Base-by-base conservation (phyloP, 306 rosid species). In the Vigna angularis region DNA sequence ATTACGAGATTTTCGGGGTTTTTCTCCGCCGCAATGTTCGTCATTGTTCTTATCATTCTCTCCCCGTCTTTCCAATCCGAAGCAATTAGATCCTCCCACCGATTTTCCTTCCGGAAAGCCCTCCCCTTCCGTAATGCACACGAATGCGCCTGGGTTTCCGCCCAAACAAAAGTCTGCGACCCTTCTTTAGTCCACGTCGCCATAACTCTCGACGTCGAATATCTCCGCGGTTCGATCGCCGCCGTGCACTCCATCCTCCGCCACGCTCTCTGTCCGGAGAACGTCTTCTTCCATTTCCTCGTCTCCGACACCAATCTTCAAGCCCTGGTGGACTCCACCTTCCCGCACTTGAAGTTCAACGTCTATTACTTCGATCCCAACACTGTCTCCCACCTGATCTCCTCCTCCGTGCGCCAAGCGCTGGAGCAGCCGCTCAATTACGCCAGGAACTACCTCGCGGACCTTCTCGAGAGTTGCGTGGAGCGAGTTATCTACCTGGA, bases 201-300 rank as follows among this genome's bases (percentile, higher is more conserved):
- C 18, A 90, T 90, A 16, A 90, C 91, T 7, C 94, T 90, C 6
- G 94, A 90, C 45, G 52, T 87, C 3, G 88, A 86, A 24, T 90
- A 90, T 56, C 90, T 90, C 57, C 94, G 94, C 12, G 94, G 94
- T 56, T 90, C 94, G n/a, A 81, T 90, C 80, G 94, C 94, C 14
- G 94, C 91, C 42, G 94, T 90, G 28, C 85, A 88, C 77, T 90
- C 94, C 66, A 81, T 90, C 78, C 81, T 90, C 20, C 90, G 79
- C 20, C 91, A 90, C 69, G 84, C 94, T 17, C 75, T 44, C 30
- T 90, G 94, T 52, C 94, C 94, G 1, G 90, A 84, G 80, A 82
- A 81, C 48, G 71, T 90, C 13, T 88, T 90, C 90, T 90, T 90
- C 34, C 94, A 90, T 77, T 90, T 90, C 79, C 72, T 90, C 5